Conservation (phyloP, 2,329 filamentous ascomycete genomes). For the Colletotrichum sp. region DNA sequence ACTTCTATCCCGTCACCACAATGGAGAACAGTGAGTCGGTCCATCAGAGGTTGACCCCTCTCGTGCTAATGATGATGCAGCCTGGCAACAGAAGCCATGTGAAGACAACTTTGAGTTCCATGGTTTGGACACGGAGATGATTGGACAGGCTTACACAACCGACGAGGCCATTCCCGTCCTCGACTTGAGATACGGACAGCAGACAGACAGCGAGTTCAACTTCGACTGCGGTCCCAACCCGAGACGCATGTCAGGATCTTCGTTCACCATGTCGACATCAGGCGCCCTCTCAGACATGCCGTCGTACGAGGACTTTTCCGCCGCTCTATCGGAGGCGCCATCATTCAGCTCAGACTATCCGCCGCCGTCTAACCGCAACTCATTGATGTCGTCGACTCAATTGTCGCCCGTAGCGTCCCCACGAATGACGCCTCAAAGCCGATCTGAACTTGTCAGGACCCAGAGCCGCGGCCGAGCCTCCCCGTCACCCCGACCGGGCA, state of each 20-base stretch:
- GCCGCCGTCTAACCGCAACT: conserved; percentile 69
- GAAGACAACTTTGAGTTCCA: conserved; percentile 63
- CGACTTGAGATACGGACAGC: conserved; percentile 59
- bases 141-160: conserved; percentile 66
- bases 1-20: conserved; percentile 54
- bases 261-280: conserved; percentile 74
- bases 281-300: conserved; percentile 70
- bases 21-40: conserved; percentile 53
- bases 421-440: conserved; percentile 64
- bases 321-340: conserved; percentile 68
- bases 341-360: conserved; percentile 73
- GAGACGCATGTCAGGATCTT: conserved; percentile 73
- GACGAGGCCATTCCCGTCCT: conserved; percentile 69
- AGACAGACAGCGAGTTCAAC: conserved; percentile 54
- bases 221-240: conserved; percentile 59
- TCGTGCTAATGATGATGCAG: conserved; percentile 9
- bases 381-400: conserved; percentile 73
- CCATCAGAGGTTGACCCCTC: not conserved
- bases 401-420: conserved; percentile 77
- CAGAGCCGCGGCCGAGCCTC: conserved; percentile 74
- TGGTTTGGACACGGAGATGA: conserved; percentile 62
- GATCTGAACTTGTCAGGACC: conserved; percentile 65
- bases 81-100: conserved; percentile 59
- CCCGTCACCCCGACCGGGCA: conserved; percentile 70
- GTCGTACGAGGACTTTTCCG: conserved; percentile 74